Base-by-base conservation (phyloP, 2,329 filamentous ascomycete genomes). In the Fusarium odoratissimum region DNA sequence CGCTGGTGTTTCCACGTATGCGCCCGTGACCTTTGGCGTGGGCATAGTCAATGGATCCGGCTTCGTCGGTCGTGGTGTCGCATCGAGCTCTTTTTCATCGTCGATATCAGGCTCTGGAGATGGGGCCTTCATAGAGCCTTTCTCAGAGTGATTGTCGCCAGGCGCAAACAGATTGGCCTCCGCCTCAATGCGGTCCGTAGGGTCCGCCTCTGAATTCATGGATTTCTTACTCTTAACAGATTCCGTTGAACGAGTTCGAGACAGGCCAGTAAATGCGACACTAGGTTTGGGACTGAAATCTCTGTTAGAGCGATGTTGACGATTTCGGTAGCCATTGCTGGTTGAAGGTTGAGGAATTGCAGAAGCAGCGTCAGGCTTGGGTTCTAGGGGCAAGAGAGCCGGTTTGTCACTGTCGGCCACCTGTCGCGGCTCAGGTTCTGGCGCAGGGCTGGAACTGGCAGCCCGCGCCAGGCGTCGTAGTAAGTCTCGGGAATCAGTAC, bases 91-190 rank as follows among this genome's bases (percentile, higher is more conserved):
- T 23, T 69, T 70, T 10, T 80, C 78, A 23, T 80, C 78, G 8
- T 82, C 82, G 8, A 63, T 77, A 13, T 82, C 82, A 11, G 71
- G 64, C 33, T 57, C 60, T 4, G 81, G 80, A 1, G 88, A 90
- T 5, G 85, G 82, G 8, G 85, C 87, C 41, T 86, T 84, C 23
- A 86, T 80, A 8, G 88, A 90, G 2, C 87, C 87, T 46, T 82
- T 84, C 73, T 90, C 88, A 3, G 88, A 90, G 45, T 88, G 83
- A 67, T 86, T 87, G 37, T 90, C 88, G 21, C 80, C 74, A 1
- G 84, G 86, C 19, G 87, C 88, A 77, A 90, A 90, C 13, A 90
- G 82, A 54, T 84, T 86, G 80, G 86, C 85, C 78, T 90, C 88
- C 14, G 83, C 86, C 73, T 88, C 84, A 56, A 90, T 89, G 48